These are phyloP conservation scores for Wallacemonas sp. DNA, from an alignment of 208 protist genomes.

Conservation along the genomic window DNA sequence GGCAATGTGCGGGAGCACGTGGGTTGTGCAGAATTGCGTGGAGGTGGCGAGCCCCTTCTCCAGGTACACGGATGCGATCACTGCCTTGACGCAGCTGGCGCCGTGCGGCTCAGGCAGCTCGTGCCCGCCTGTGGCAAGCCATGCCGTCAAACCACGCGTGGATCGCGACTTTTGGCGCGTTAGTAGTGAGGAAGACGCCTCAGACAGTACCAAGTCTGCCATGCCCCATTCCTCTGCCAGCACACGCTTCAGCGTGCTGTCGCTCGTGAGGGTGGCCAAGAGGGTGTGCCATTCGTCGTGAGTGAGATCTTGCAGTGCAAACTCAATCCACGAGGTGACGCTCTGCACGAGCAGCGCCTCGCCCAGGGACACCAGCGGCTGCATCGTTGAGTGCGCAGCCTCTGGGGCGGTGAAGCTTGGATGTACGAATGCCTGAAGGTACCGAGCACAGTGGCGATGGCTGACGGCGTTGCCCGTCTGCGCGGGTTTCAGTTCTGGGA, in stretches of 20 bases:
- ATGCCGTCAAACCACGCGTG: conserved; percentile 49
- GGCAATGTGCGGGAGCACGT: conserved; percentile 48
- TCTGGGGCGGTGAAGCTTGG: conserved; percentile 73
- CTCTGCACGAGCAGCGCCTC: conserved; percentile 50
- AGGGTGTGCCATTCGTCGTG: conserved; percentile 56
- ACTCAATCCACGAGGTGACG: conserved; percentile 43
- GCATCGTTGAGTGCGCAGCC: conserved; percentile 59
- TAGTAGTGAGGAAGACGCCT: conserved; percentile 68
- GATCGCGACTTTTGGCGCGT: conserved; percentile 39
- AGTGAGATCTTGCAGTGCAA: conserved; percentile 55
- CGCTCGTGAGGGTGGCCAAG: conserved; percentile 45
- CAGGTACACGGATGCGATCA: conserved; percentile 68
- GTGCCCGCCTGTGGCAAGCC: conserved; percentile 39
- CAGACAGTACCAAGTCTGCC: conserved; percentile 85
- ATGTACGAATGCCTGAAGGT: conserved; percentile 82
- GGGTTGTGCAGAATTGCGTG: conserved; percentile 45
- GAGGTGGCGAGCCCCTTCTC: conserved; percentile 56
- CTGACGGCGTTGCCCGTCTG: conserved; percentile 10
- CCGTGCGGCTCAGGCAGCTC: conserved; percentile 71
- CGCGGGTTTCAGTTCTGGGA: conserved; percentile 43
- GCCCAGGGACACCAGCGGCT: conserved; percentile 48
- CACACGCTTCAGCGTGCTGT: conserved; percentile 58
- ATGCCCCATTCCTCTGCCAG: conserved; percentile 73
- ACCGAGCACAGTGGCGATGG: conserved; percentile 44
- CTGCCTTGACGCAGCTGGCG: conserved; percentile 67